Evolutionary conservation across 1,139 yeast genomes (phyloP).

Genomic region (Entelexis paramagnoliae): DNA sequence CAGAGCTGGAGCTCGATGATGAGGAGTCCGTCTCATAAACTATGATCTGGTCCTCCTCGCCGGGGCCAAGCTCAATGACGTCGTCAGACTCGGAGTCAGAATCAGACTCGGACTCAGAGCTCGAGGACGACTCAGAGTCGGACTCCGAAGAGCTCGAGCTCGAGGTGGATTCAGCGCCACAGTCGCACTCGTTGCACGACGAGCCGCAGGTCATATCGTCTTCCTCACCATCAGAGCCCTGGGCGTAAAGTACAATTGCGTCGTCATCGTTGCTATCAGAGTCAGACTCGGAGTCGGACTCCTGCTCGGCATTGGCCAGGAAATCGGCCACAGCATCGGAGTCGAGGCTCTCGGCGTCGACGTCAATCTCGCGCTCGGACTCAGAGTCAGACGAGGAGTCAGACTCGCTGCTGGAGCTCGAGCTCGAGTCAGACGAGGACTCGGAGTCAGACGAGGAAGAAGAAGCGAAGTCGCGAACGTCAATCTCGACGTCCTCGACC

Average conservation of each 20-base stretch:
- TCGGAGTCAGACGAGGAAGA: constrained; percentile 13
- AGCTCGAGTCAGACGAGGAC: constrained; percentile 1
- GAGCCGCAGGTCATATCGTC: constrained; percentile 7
- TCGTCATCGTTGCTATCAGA: constrained; percentile 12
- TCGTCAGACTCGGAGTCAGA: constrained; percentile 21
- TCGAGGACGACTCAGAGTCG: constrained; percentile 5
- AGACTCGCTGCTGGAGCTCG: constrained; percentile 10
- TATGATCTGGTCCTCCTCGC: constrained; percentile 23
- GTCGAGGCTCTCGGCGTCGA: constrained; percentile 26
- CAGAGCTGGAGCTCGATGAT: not conserved
- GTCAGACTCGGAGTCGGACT: constrained; percentile 17
- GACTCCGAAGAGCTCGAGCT: constrained; percentile 3
- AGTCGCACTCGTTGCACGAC: constrained; percentile 3
- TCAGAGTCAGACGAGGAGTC: constrained; percentile 17
- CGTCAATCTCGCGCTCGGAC: constrained; percentile 22
- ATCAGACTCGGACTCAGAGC: not conserved
- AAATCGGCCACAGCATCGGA: constrained; percentile 25
- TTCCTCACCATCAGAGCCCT: constrained; percentile 13
- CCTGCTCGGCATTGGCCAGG: constrained; percentile 24
- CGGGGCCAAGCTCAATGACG: constrained; percentile 22
- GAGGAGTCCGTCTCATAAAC: constrained; percentile 9
- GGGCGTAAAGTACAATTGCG: constrained; percentile 14
- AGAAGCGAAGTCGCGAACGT: constrained; percentile 6
- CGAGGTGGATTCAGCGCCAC: not conserved
- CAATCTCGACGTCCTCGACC: constrained; percentile 15